These are phyloP conservation scores for Cystobasidiaceae sp. DNA, from an alignment of 1,284 basidiomycete genomes.

Conservation along the genomic window DNA sequence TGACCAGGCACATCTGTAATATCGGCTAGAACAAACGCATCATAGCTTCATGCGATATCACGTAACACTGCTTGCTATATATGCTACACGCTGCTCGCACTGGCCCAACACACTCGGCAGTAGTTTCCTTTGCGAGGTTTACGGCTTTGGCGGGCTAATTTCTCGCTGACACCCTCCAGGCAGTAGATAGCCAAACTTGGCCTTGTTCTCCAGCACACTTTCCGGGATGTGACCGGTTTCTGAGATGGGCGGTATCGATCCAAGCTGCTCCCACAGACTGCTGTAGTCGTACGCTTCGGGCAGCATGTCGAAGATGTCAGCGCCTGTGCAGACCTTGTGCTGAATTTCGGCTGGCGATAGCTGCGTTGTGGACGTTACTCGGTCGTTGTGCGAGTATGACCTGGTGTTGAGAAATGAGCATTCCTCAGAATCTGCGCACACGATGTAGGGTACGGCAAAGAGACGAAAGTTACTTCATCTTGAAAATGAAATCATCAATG, in stretches of 20 bases:
- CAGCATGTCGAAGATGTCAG: slow-evolving; percentile 55
- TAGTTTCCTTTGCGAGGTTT: neutral
- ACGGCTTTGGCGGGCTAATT: neutral
- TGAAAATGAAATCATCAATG: slow-evolving; percentile 57
- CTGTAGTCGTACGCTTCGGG: slow-evolving; percentile 29
- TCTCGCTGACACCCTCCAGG: slow-evolving; percentile 21
- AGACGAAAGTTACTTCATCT: slow-evolving; percentile 52
- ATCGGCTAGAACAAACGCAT: too few relatives aligned
- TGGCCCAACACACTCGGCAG: too few relatives aligned
- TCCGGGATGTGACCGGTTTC: slow-evolving; percentile 1
- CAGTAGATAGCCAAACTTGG: slow-evolving; percentile 11
- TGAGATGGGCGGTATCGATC: slow-evolving; percentile 1
- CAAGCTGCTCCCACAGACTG: slow-evolving; percentile 8
- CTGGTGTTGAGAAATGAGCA: slow-evolving; percentile 13
- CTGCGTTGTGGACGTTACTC: slow-evolving; percentile 54
- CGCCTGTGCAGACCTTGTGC: slow-evolving; percentile 57
- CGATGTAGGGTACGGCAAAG: neutral
- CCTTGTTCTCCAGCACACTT: neutral
- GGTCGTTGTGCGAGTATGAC: slow-evolving; percentile 62
- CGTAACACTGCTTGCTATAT: too few relatives aligned
- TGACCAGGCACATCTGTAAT: too few relatives aligned
- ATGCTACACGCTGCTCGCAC: neutral
- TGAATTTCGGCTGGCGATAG: slow-evolving; percentile 57
- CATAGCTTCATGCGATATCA: too few relatives aligned
- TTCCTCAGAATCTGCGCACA: neutral